Conservation (phyloP, 495 filamentous ascomycete genomes). For the Aspergillus biplanus region DNA sequence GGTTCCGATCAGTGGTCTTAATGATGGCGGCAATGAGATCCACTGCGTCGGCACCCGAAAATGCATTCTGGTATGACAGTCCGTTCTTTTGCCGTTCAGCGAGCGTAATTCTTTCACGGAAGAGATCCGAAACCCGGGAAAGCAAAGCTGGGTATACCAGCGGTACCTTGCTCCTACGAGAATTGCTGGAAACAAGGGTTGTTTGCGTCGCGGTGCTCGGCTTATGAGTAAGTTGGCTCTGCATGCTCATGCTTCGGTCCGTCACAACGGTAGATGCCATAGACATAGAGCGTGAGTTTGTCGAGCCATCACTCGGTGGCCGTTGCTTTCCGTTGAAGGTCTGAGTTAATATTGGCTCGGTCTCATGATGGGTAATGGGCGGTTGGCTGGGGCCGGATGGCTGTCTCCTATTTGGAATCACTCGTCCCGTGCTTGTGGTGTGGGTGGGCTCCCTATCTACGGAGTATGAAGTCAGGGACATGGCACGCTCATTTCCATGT, state of each 20-base stretch:
- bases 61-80: constrained; percentile 94
- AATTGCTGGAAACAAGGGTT: constrained; percentile 50
- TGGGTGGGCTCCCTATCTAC: constrained; percentile 78
- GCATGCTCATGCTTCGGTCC: constrained; percentile 53
- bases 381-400: constrained; percentile 54
- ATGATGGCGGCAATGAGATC: constrained; percentile 94
- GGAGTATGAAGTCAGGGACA: constrained; percentile 91
- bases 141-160: constrained; percentile 92
- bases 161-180: constrained; percentile 63
- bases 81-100: constrained; percentile 95
- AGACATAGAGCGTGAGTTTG: constrained; percentile 70
- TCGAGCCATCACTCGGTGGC: constrained; percentile 49
- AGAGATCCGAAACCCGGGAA: constrained; percentile 86
- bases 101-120: constrained; percentile 80
- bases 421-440: constrained; percentile 80
- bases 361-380: constrained; percentile 25
- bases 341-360: constrained; percentile 27
- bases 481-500: constrained; percentile 82
- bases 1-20: constrained; percentile 92
- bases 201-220: constrained; percentile 38
- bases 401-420: constrained; percentile 72
- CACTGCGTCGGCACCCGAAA: constrained; percentile 92
- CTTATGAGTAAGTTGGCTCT: constrained; percentile 40
- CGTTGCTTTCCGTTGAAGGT: constrained; percentile 36
- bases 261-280: constrained; percentile 81